These are phyloP conservation scores for Candida sanyaensis DNA, from an alignment of 1,139 yeast species.

Conservation along the genomic window DNA sequence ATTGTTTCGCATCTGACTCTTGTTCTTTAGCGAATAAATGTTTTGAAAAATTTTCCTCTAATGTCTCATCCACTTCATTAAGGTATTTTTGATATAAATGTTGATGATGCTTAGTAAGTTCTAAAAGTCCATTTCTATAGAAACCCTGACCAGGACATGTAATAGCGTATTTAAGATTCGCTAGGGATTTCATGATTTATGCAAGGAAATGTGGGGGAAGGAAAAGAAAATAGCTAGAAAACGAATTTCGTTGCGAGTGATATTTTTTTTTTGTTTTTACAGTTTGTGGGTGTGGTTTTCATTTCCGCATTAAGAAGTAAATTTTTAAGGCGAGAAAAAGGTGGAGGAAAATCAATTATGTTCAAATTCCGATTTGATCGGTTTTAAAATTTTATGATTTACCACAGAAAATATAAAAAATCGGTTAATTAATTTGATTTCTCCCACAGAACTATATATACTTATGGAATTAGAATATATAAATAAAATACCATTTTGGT, in stretches of 20 bases:
- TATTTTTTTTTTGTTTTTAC: neutral
- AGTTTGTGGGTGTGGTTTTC: too few species aligned
- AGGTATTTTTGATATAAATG: constrained; percentile 18
- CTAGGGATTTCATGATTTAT: neutral
- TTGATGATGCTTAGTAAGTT: constrained; percentile 21
- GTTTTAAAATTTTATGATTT: too few species aligned
- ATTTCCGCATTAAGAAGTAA: too few species aligned
- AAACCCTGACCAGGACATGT: constrained; percentile 50
- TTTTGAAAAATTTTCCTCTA: constrained; percentile 49
- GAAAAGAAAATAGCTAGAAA: neutral
- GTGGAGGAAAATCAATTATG: too few species aligned
- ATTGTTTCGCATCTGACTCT: constrained; percentile 12
- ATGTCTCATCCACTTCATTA: constrained; percentile 61
- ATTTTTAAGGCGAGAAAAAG: too few species aligned
- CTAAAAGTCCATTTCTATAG: constrained; percentile 28
- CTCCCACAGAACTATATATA: constrained; percentile 3
- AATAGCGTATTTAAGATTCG: constrained; percentile 23
- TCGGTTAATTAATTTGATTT: neutral
- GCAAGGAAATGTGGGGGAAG: neutral
- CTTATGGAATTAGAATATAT: constrained; percentile 1
- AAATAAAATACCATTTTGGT: neutral
- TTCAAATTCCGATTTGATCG: too few species aligned
- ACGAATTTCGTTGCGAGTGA: neutral
- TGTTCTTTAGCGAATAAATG: constrained; percentile 19
- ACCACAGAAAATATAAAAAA: neutral